Base-by-base conservation (phyloP, 2,329 filamentous ascomycete genomes). In the Paracoccidioides brasiliensis region DNA sequence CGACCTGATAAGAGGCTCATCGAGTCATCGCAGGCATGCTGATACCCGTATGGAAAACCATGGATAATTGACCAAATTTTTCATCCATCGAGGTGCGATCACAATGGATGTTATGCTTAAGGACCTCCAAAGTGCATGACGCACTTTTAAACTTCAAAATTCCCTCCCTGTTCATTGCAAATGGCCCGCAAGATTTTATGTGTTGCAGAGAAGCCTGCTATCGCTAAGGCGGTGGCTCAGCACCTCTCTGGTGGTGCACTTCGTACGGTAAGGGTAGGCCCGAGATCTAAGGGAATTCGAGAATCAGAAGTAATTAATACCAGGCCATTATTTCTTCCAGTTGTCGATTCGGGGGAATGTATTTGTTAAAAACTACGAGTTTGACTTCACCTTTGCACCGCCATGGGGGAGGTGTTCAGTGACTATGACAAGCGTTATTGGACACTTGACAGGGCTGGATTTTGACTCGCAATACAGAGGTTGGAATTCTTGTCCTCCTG, bases 281-380 rank as follows among this genome's bases (percentile, higher is more conserved):
- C 22, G 22, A 50, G 50, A 32, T 35, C 30, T 6, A 22, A 9
- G 6, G 6, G 28, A 32, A 4, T 22, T 28, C 40, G 46, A 30
- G 8, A 45, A 28, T 15, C 0, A 44, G 46, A 22, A 33, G 42
- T 33, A 15, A 52, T 52, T 52, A 38, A 52, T 41, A 1, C 28
- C 38, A 42, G 38, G 5, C 6, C 52, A 66, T 49, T 42, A 37
- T 53, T 52, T 22, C 22, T 22, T 22, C 12, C 64, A 94, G 88
- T 78, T 78, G 62, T 78, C 81, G 59, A 86, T 89, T 3, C 76
- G 67, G 40, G 79, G 82, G 22, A 83, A 83, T 60, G 80, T 80
- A 63, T 97, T 84, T 72, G 85, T 95, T 69, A 97, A 96, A 69
- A 98, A 98, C 65, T 97, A 96, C 73, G 79, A 83, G 33, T 98